Conservation (phyloP, 2,329 filamentous ascomycete species). For the Phialophora chinensis region DNA sequence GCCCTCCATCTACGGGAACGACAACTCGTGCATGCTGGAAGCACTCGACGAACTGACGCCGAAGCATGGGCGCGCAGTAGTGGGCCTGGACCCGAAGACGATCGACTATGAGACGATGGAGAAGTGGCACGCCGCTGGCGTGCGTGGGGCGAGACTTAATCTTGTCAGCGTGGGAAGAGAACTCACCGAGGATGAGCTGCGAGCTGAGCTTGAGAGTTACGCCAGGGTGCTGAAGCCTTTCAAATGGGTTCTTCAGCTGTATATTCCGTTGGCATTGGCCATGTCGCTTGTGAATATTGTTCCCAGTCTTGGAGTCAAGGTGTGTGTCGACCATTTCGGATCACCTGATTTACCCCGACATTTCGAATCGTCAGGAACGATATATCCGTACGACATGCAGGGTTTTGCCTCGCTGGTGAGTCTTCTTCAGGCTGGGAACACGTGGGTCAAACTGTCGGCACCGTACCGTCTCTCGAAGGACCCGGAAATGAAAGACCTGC, state of each 20-base stretch:
- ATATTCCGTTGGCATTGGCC: conserved; percentile 60
- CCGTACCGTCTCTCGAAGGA: conserved; percentile 62
- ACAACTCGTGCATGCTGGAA: conserved; percentile 65
- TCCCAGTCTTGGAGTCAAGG: conserved; percentile 49
- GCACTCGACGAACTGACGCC: conserved; percentile 56
- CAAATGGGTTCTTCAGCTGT: conserved; percentile 65
- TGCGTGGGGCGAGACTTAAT: conserved; percentile 66
- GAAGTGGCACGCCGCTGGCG: conserved; percentile 63
- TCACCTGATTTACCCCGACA: conserved; percentile 50
- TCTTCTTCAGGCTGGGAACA: conserved; percentile 52
- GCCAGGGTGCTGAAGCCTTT: conserved; percentile 58
- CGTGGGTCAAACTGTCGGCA: conserved; percentile 65
- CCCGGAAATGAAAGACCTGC: conserved; percentile 52
- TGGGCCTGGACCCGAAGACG: conserved; percentile 59
- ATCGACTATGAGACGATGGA: conserved; percentile 50
- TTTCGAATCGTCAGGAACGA: conserved; percentile 30
- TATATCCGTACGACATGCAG: conserved; percentile 54
- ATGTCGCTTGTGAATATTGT: conserved; percentile 57
- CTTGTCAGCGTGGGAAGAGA: conserved; percentile 59
- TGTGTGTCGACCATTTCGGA: conserved; percentile 68
- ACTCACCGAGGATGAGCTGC: conserved; percentile 51
- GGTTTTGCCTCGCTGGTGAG: conserved; percentile 59
- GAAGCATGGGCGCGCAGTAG: conserved; percentile 59
- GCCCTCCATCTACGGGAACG: conserved; percentile 66
- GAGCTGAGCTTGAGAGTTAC: conserved; percentile 53